These are phyloP conservation scores for Penicillium coprophilum DNA, from an alignment of 495 filamentous ascomycete species.

Conservation along the genomic window DNA sequence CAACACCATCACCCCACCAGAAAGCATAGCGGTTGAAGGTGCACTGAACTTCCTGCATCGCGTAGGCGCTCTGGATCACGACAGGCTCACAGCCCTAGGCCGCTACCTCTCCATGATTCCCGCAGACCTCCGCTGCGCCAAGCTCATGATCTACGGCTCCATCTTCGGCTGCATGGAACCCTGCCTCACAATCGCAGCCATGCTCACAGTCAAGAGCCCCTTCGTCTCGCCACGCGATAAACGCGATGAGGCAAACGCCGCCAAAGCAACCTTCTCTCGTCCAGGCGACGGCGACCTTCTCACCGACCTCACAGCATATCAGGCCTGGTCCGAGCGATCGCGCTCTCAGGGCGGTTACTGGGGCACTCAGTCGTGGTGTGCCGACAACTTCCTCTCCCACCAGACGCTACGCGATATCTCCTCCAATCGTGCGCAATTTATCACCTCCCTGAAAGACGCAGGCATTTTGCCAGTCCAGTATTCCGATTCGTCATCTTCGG, in stretches of 20 bases:
- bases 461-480: conserved; percentile 67
- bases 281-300: conserved; percentile 79
- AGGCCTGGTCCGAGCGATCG: conserved; percentile 71
- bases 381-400: conserved; percentile 81
- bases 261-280: conserved; percentile 66
- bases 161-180: conserved; percentile 90
- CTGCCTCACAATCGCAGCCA: conserved; percentile 84
- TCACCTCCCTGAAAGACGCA: conserved; percentile 80
- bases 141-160: conserved; percentile 92
- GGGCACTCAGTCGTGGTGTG: conserved; percentile 75
- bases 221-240: conserved; percentile 80
- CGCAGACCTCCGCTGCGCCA: conserved; percentile 87
- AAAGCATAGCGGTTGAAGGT: conserved; percentile 77
- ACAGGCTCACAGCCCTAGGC: conserved; percentile 84
- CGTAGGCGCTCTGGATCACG: conserved; percentile 84
- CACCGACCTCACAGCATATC: conserved; percentile 79
- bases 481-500: conserved; percentile 23
- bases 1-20: conserved; percentile 84
- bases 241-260: conserved; percentile 78
- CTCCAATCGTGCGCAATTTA: conserved; percentile 80
- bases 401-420: conserved; percentile 84
- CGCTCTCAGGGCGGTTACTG: conserved; percentile 51
- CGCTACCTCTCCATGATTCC: conserved; percentile 91
- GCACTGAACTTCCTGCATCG: conserved; percentile 73
- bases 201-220: conserved; percentile 79